A percentile compares a stretch with the other conserved stretches of the same genome.
Evolutionary conservation across 2,329 filamentous ascomycete species (phyloP).

Genomic region (Plectosphaerella cucumerina): DNA sequence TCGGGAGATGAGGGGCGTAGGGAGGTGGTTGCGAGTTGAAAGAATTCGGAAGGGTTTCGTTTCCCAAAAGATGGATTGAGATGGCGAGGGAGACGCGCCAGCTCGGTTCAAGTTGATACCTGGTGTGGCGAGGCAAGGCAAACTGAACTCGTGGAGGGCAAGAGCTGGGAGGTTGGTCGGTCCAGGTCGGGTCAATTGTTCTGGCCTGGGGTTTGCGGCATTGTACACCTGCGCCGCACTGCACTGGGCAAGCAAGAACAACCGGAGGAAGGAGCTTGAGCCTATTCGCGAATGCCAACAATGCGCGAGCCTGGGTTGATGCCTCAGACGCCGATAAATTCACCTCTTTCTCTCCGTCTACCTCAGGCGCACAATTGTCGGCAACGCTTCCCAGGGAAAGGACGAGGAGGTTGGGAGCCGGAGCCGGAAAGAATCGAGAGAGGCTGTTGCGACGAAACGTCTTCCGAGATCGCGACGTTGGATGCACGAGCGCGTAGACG

Average conservation of each 20-base stretch:
- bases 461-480: slow-evolving; percentile 3
- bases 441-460: not conserved
- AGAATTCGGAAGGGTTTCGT: no score
- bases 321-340: no score
- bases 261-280: not conserved
- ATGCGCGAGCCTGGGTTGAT: no score
- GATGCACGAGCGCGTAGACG: not conserved
- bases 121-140: not conserved
- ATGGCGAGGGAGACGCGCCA: no score
- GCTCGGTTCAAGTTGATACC: no score
- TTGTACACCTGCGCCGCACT: slow-evolving; percentile 4
- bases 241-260: not conserved
- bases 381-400: not conserved
- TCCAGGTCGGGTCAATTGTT: slow-evolving; percentile 9
- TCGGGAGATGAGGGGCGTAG: not conserved
- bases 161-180: slow-evolving; percentile 2
- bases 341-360: no score
- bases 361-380: not conserved
- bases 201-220: slow-evolving; percentile 11
- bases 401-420: not conserved
- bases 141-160: slow-evolving; percentile 6
- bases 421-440: not conserved
- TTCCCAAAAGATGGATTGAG: no score
- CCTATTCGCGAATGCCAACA: no score
- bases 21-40: no score